phyloP scores from a whole-genome alignment of 129 eudicot species.

The Flaveria robusta region DNA sequence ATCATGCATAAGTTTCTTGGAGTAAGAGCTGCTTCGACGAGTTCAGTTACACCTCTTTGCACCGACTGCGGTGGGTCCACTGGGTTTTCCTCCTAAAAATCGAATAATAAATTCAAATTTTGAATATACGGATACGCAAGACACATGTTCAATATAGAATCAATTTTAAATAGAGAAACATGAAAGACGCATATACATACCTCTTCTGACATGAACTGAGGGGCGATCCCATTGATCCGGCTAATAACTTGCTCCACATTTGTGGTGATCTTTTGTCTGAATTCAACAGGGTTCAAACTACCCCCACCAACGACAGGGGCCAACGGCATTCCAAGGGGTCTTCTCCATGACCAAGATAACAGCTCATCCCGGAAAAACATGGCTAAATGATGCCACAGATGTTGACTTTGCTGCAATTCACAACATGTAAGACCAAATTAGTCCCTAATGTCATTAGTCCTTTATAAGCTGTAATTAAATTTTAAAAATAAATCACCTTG shows the following conservation, averaged over 20 bases:
- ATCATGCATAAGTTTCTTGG: slow-evolving; percentile 97
- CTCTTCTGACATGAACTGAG: slow-evolving; percentile 90
- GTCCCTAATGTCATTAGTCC: neutral
- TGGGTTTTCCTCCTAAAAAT: slow-evolving; percentile 75
- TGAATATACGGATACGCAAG: neutral
- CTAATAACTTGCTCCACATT: slow-evolving; percentile 81
- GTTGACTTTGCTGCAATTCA: slow-evolving; percentile 85
- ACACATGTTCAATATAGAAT: neutral
- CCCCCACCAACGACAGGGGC: slow-evolving; percentile 81
- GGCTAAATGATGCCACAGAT: slow-evolving; percentile 91
- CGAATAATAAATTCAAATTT: neutral
- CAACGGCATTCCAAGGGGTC: slow-evolving; percentile 83
- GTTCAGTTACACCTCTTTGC: slow-evolving; percentile 88
- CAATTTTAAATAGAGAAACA: no score
- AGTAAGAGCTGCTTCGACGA: slow-evolving; percentile 91
- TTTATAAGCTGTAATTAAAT: neutral
- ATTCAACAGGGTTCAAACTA: slow-evolving; percentile 73
- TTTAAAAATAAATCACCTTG: slow-evolving; percentile 46
- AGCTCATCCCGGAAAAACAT: slow-evolving; percentile 99
- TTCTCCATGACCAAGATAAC: slow-evolving; percentile 98
- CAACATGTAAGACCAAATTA: slow-evolving; percentile 9
- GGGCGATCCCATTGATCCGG: slow-evolving; percentile 82
- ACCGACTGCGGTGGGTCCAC: slow-evolving; percentile 97
- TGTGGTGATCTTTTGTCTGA: slow-evolving; percentile 74
- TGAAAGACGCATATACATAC: slow-evolving; percentile 32